These are phyloP conservation scores for Comarum palustre DNA, from an alignment of 306 rosid genomes.

Conservation along the genomic window DNA sequence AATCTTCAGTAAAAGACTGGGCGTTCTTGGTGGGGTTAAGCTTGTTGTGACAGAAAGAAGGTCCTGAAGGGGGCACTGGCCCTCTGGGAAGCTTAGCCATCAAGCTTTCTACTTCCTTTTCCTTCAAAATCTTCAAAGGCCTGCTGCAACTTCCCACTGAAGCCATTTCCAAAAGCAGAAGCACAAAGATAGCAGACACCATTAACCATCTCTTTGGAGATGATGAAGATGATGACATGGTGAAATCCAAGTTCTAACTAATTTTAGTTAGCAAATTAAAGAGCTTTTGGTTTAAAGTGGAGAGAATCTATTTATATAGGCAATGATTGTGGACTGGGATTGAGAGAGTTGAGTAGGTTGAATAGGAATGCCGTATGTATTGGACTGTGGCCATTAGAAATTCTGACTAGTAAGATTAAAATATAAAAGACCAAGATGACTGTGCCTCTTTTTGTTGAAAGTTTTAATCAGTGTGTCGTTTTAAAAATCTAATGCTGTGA, in stretches of 20 bases:
- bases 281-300: conserved; percentile 2
- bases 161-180: conserved; percentile 30
- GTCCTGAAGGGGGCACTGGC: conserved; percentile 71
- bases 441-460: conserved; percentile 6
- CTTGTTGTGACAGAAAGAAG: conserved; percentile 58
- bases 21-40: conserved; percentile 39
- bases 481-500: not conserved
- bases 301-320: conserved; percentile 17
- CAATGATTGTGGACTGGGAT: not conserved
- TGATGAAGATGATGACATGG: conserved; percentile 24
- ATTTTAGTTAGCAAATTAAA: not conserved
- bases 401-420: not conserved
- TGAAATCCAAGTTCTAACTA: conserved; percentile 2
- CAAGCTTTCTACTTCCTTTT: conserved; percentile 23
- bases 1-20: conserved; percentile 28
- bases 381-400: conserved; percentile 12
- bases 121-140: conserved; percentile 14
- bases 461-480: not conserved
- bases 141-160: conserved; percentile 38
- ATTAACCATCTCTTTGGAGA: conserved; percentile 18
- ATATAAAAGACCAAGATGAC: not conserved
- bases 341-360: not conserved
- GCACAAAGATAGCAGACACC: conserved; percentile 11
- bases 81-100: conserved; percentile 53
- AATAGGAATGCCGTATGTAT: conserved; percentile 15